phyloP scores from a whole-genome alignment of 1,139 yeast species.

The Pichia sp. region DNA sequence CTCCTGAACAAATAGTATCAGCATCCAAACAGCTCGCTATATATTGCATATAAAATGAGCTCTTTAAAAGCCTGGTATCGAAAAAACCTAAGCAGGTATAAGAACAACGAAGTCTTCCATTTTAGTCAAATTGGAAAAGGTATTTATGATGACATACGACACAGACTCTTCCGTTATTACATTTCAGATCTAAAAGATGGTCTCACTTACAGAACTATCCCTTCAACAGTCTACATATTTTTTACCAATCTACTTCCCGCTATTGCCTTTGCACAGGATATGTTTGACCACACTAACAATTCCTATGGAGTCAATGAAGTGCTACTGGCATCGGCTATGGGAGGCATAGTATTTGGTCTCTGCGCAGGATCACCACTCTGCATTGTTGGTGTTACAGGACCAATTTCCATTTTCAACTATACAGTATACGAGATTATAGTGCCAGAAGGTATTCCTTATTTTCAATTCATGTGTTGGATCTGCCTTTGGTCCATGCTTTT shows the following conservation, averaged over 20 bases:
- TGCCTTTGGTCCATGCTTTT: slow-evolving; percentile 86
- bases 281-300: slow-evolving; percentile 84
- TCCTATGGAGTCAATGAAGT: slow-evolving; percentile 92
- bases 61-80: too few species aligned
- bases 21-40: too few species aligned
- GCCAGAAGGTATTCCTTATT: slow-evolving; percentile 55
- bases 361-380: slow-evolving; percentile 88
- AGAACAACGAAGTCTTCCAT: slow-evolving; percentile 16
- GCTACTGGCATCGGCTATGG: slow-evolving; percentile 74
- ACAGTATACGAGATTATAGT: slow-evolving; percentile 78
- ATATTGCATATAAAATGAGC: too few species aligned
- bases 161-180: slow-evolving; percentile 57
- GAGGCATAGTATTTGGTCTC: slow-evolving; percentile 82
- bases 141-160: slow-evolving; percentile 45
- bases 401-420: slow-evolving; percentile 83
- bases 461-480: slow-evolving; percentile 95
- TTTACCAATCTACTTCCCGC: slow-evolving; percentile 92
- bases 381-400: slow-evolving; percentile 98
- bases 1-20: too few species aligned
- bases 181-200: slow-evolving; percentile 77
- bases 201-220: slow-evolving; percentile 80
- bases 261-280: slow-evolving; percentile 92
- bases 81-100: too few species aligned
- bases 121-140: slow-evolving; percentile 42
- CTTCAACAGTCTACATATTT: slow-evolving; percentile 74